Base-by-base conservation (phyloP, 345 rosid genomes). In the Heritiera fomes region DNA sequence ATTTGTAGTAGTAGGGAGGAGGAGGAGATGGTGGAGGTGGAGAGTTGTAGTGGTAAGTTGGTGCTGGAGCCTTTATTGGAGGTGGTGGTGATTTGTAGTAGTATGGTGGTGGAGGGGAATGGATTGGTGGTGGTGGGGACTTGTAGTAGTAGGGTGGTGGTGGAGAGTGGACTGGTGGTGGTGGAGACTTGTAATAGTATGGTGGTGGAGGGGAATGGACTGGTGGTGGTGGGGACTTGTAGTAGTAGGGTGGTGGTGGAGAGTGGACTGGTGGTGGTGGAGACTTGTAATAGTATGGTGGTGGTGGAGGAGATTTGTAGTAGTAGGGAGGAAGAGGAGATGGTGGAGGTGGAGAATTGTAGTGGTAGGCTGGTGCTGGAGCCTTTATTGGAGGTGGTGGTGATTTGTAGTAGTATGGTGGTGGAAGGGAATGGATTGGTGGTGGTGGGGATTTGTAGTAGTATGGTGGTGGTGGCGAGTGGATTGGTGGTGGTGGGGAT, bases 271-370 rank as follows among this genome's bases (percentile, higher is more conserved):
- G 79, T 3, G 79, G 79, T 1, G 79, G 79, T 13, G 82, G 82
- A 20, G 80, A 77, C 0, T 60, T 69, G 47, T 66, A 77, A 30
- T 53, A 15, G 56, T 77, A 77, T 1, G 75, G 77, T 77, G 0
- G 86, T n/a, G n/a, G n/a, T n/a, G n/a, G n/a, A n/a, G n/a, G 85
- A 13, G 91, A 68, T 1, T 80, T 78, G n/a, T 85, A 85, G 6
- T 45, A 1, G 20, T 85, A 85, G 3, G 87, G 82, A n/a, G 87
- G 82, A 0, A 80, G 80, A 79, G 84, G 81, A 0, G 88, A 79
- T 0, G 93, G 93, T n/a, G 93, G 92, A 8, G 92, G 93, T 10
- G 85, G 83, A 0, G 87, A 82, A 1, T 75, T 71, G 80, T 82
- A 82, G 2, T 60, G 17, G 53, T 84, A 84, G 0, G 85, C 80